Evolutionary conservation across 164 flowering plant genomes (phyloP), one percentile per base, ranked within the genome.

Genomic region (Umbilicus rupestris): DNA sequence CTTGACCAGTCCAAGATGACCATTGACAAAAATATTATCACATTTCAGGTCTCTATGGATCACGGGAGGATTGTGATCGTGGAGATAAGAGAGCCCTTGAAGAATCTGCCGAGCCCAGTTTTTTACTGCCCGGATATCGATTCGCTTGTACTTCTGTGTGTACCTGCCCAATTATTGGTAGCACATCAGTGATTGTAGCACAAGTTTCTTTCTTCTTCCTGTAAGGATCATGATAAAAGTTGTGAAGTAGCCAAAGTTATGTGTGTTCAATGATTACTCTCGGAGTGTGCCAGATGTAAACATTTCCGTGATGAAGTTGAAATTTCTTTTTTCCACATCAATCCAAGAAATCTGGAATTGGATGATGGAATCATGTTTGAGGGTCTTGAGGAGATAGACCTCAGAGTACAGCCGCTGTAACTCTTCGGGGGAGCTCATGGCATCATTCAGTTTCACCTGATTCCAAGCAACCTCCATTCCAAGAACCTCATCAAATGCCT

Each of bases 381-480:
- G 88, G 68, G 72, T 84, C 73, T 89, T 81, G 45, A 93, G 94
- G 46, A 93, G 88, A 69, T 87, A 96, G 50, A 90, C 95, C 67
- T 92, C 98, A 1, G 93, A 88, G 75, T 88, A 88, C 5, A 92
- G 80, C 37, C 95, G 68, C 20, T 90, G 82, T 49, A 87, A 67
- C 30, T 81, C 89, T 3, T 87, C 90, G 1, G 90, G 91, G 7
- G 95, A 84, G 46, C 75, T 74, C 46, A 87, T 78, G 1, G 79
- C 84, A 8, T 84, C 83, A 28, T 73, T 71, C 19, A 92, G 80
- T 70, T 80, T 81, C 35, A 84, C 88, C 35, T 80, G 96, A 70
- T 81, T 89, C 96, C 98, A 92, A 0, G 98, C 98, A 41, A 92
- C 92, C 73, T 92, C 97, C 82, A 92, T 82, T 57, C 89, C 98